Evolutionary conservation across 1,284 basidiomycete species (phyloP).

Genomic region (Moniliophthora roreri): DNA sequence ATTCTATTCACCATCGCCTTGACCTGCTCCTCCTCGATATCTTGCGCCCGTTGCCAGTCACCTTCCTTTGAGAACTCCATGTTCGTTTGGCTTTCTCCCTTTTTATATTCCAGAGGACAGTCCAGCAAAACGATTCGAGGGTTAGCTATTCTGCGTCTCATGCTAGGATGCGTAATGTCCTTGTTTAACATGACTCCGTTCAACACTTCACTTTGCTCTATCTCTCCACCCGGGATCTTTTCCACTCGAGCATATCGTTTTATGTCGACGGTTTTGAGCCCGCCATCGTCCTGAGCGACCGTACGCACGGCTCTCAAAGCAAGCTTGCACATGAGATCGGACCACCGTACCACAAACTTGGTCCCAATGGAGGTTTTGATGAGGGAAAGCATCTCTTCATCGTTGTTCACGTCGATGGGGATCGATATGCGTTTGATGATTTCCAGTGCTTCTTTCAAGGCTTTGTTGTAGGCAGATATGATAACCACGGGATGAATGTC

Average conservation of each 20-base stretch:
- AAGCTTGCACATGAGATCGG: conserved; percentile 95
- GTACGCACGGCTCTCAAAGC: conserved; percentile 92
- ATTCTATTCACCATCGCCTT: conserved; percentile 87
- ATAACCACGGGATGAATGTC: conserved; percentile 99
- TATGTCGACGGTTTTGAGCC: conserved; percentile 90
- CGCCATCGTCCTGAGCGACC: conserved; percentile 66
- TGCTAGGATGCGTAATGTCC: conserved; percentile 97
- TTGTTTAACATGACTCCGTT: conserved; percentile 98
- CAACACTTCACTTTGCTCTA: conserved; percentile 89
- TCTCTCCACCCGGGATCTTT: conserved; percentile 96
- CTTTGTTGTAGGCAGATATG: conserved; percentile 97
- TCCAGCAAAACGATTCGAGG: conserved; percentile 92
- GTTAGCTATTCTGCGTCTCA: conserved; percentile 90
- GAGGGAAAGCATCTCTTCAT: conserved; percentile 91
- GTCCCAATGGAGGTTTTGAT: conserved; percentile 99
- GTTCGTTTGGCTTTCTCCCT: conserved; percentile 98
- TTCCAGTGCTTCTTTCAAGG: conserved; percentile 87
- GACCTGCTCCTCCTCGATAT: conserved; percentile 98
- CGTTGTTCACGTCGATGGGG: conserved; percentile 87
- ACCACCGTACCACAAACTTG: conserved; percentile 96
- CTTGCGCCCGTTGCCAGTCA: conserved; percentile 92
- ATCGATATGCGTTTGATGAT: conserved; percentile 88
- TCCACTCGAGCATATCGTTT: conserved; percentile 98
- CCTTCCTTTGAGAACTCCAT: conserved; percentile 96
- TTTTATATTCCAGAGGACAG: conserved; percentile 98